Percentiles rank a stretch among this genome's conserved stretches.
Conservation (phyloP, 306 rosid species). For the Prosopis cineraria region DNA sequence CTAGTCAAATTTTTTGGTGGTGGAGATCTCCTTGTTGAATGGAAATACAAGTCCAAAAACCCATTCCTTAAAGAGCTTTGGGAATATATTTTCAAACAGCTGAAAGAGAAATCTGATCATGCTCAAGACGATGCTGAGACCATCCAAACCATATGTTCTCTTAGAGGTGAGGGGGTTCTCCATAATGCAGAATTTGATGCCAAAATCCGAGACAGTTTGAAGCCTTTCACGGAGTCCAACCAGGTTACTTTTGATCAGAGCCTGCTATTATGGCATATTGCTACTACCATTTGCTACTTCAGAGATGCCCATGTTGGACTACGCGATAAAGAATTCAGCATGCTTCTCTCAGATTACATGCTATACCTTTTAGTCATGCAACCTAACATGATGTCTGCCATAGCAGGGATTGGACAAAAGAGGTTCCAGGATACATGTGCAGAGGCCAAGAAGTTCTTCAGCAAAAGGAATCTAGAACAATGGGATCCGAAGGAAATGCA, state of each 20-base stretch:
- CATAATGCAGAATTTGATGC: not conserved
- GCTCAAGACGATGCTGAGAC: not conserved
- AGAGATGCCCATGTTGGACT: too few species aligned
- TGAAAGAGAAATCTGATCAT: not conserved
- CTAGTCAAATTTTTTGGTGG: not conserved
- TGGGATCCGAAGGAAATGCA: too few species aligned
- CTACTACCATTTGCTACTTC: not conserved
- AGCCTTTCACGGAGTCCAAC: not conserved
- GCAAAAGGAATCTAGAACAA: not conserved
- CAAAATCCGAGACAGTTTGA: not conserved
- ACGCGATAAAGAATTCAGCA: not conserved
- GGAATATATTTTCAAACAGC: not conserved
- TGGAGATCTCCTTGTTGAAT: not conserved
- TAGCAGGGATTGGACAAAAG: constrained; percentile 10
- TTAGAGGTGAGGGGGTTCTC: not conserved
- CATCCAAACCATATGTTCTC: not conserved
- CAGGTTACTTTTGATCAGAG: constrained; percentile 8
- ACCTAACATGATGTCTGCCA: not conserved
- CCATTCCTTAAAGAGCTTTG: not conserved
- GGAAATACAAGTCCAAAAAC: not conserved
- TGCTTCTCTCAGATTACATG: constrained; percentile 23
- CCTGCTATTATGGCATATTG: constrained; percentile 25
- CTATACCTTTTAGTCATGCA: not conserved
- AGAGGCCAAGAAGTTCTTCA: constrained; percentile 8
- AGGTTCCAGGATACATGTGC: constrained; percentile 32